phyloP scores from a whole-genome alignment of 176 grass and related monocot genomes.

The barley (Hordeum vulgare) region DNA sequence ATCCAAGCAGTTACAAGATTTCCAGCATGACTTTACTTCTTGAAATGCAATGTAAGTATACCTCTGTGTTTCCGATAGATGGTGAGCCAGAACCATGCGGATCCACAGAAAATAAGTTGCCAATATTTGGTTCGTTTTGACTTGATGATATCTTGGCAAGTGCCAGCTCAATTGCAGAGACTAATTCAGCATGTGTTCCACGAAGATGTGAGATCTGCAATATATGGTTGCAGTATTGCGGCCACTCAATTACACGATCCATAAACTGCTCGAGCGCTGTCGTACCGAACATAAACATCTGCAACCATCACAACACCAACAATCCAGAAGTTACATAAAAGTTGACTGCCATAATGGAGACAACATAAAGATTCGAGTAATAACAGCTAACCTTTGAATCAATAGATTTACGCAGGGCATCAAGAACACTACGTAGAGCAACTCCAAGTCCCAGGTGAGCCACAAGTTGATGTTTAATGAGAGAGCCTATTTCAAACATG shows the following conservation, averaged over 20 bases:
- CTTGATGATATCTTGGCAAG: slow-evolving; percentile 90
- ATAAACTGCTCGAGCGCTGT: slow-evolving; percentile 89
- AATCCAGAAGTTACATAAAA: slow-evolving; percentile 8
- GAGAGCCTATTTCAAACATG: slow-evolving; percentile 54
- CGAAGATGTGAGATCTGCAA: slow-evolving; percentile 98
- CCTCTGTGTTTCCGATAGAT: slow-evolving; percentile 74
- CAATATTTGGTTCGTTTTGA: slow-evolving; percentile 72
- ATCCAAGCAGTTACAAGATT: not conserved
- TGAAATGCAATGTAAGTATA: slow-evolving; percentile 23
- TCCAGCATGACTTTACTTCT: not conserved
- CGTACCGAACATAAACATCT: slow-evolving; percentile 98
- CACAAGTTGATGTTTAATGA: slow-evolving; percentile 93
- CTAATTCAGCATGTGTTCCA: slow-evolving; percentile 71
- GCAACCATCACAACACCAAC: slow-evolving; percentile 31
- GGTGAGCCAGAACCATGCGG: slow-evolving; percentile 57
- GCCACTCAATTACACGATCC: slow-evolving; percentile 89
- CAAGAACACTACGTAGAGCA: slow-evolving; percentile 87
- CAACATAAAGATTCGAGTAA: slow-evolving; percentile 12
- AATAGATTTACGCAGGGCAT: slow-evolving; percentile 83
- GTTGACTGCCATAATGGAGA: not conserved
- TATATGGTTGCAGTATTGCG: slow-evolving; percentile 97
- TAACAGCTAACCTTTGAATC: slow-evolving; percentile 78
- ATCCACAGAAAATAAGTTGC: slow-evolving; percentile 44
- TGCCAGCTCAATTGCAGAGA: slow-evolving; percentile 66
- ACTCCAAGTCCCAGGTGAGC: slow-evolving; percentile 66